Base-by-base conservation (phyloP, 202 grass and related monocot species). In the Sporobolus alterniflorus region DNA sequence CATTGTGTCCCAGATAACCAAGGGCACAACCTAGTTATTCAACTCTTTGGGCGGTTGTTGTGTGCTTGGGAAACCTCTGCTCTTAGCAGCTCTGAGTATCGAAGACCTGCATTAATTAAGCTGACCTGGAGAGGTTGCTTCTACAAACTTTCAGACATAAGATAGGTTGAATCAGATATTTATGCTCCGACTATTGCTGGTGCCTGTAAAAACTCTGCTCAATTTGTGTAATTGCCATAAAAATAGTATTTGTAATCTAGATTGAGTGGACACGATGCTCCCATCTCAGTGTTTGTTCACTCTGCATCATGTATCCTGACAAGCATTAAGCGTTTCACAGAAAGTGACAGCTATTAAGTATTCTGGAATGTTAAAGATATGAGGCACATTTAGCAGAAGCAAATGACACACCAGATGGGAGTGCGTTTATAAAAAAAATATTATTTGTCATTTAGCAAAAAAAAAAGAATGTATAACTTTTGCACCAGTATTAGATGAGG, bases 1-100 rank as follows among this genome's bases (percentile, higher is more conserved):
- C 76, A 56, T 84, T 69, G 70, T 89, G 71, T 61, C 83, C 80
- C 82, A 92, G 92, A 89, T 94, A 94, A 84, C 76, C 75, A 92
- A 79, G 34, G 11, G 24, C 81, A 32, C 63, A 57, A 69, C 30
- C 52, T 42, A 69, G 62, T 64, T 74, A 16, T 55, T 69, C 70
- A 76, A 47, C 66, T 83, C 41, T 50, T 6, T 14, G 63, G 71
- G 6, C 8, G 52, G 50, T n/a, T 65, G 66, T 25, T 25, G 41
- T 78, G 49, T 74, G 5, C 33, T 49, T 68, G 81, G 28, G 67
- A 88, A 88, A 86, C 41, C 74, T 74, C 60, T 40, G 20, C 41
- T 62, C 67, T 46, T 63, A 0, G 63, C 8, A 6, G 18, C 41
- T 78, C 8, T 20, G 36, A 62, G 79, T 70, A 52, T 63, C 11